phyloP scores from a whole-genome alignment of 164 flowering plant species.

The Annona squamosa region DNA sequence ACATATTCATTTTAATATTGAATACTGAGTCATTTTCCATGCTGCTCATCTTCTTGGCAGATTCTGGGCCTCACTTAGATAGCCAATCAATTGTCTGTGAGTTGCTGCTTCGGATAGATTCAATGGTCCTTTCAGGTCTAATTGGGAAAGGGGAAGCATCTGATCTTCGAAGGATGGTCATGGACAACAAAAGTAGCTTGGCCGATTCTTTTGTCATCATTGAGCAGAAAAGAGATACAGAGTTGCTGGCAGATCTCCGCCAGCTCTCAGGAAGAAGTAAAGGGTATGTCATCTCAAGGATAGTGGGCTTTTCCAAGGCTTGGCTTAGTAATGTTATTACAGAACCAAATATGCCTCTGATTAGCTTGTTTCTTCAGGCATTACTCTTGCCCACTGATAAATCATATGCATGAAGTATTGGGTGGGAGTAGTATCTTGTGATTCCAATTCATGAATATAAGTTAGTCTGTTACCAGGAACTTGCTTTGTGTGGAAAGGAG shows the following conservation, averaged over 20 bases:
- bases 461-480: not conserved
- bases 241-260: conserved; percentile 50
- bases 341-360: not conserved
- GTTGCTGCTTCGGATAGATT: conserved; percentile 74
- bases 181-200: conserved; percentile 28
- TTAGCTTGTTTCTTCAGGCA: not conserved
- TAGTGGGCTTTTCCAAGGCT: not conserved
- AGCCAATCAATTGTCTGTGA: conserved; percentile 33
- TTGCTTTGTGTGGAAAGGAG: not conserved
- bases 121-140: conserved; percentile 62
- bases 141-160: conserved; percentile 49
- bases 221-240: conserved; percentile 37
- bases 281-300: conserved; percentile 26
- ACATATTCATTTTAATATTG: not conserved
- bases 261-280: conserved; percentile 32
- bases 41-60: not conserved
- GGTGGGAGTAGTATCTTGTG: not conserved
- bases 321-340: not conserved
- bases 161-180: conserved; percentile 45
- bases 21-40: not conserved
- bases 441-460: not conserved
- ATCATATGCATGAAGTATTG: not conserved
- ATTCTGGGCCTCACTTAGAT: conserved; percentile 23
- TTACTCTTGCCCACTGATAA: not conserved
- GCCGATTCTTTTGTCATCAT: conserved; percentile 33